Evolutionary conservation across 2,329 filamentous ascomycete genomes (phyloP), one percentile per base, ranked within the genome.

Genomic region (Cercospora citrullina): DNA sequence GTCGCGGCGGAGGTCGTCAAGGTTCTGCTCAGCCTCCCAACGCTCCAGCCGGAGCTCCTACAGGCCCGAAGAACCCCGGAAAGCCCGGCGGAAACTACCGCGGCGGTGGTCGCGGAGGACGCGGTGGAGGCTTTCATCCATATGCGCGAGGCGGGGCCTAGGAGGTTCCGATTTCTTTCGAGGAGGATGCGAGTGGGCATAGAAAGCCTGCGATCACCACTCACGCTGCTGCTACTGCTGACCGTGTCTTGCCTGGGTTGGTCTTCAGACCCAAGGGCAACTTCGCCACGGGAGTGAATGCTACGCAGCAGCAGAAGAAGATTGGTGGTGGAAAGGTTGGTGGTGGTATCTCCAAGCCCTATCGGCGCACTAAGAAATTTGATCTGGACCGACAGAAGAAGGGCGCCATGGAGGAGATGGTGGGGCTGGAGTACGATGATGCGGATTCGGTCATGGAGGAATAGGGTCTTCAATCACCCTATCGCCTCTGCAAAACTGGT

Each of bases 1-100:
- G 74, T 74, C 79, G 73, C 68, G 78, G 77, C 66, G 79, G 79
- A 70, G 79, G 79, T 65, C 72, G 65, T 63, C 65, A 68, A 57
- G 60, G 68, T 48, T 71, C 73, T 61, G 72, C 73, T 73, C 81
- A 77, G 80, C 62, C 62, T 80, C 79, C 67, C 81, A 80, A 83
- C 73, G 82, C 83, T 14, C 92, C 92, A 21, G 90, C 91, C 5
- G 93, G 93, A 77, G 92, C 95, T 5, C 95, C 95, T 0, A 99
- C 95, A 0, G 95, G 95, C 0, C 95, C 95, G 4, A 96, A 96
- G 85, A 99, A 98, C 76, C 93, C 94, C 0, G 94, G 94, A 28
- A 91, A 90, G 77, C 93, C 94, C 1, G 93, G 94, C 16, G 93
- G 92, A 1, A 97, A 97, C 81, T 98, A 97, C 79, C 90, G 94